Evolutionary conservation across 2,329 filamentous ascomycete genomes (phyloP).

Genomic region (Aplosporella prunicola): DNA sequence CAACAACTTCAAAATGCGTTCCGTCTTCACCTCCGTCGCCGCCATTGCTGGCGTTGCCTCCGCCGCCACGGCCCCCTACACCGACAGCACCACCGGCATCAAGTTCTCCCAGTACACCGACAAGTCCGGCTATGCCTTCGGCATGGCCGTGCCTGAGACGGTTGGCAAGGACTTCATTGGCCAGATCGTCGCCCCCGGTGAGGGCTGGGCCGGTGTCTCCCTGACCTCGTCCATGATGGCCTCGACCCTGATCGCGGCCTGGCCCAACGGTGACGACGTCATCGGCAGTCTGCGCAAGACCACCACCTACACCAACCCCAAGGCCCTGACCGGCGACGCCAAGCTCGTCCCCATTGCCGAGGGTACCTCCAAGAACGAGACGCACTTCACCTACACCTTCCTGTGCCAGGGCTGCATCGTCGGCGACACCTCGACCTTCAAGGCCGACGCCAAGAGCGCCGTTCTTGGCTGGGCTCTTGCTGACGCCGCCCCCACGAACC

Average conservation of each 20-base stretch:
- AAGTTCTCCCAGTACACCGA: conserved; percentile 22
- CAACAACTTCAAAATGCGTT: conserved; percentile 6
- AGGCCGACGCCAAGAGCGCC: conserved; percentile 16
- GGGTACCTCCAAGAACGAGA: conserved; percentile 45
- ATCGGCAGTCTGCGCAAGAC: conserved; percentile 39
- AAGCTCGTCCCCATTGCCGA: conserved; percentile 38
- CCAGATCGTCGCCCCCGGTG: conserved; percentile 38
- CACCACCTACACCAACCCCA: conserved; percentile 41
- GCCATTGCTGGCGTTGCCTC: conserved; percentile 3
- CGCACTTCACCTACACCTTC: conserved; percentile 47
- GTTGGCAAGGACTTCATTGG: conserved; percentile 45
- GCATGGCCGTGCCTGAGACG: conserved; percentile 42
- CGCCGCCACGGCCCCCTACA: conserved; percentile 11
- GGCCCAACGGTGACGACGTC: conserved; percentile 41
- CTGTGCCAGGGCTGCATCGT: conserved; percentile 37
- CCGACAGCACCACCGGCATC: conserved; percentile 25
- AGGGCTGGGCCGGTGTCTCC: conserved; percentile 44
- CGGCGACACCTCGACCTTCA: conserved; percentile 20
- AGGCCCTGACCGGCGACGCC: conserved; percentile 34
- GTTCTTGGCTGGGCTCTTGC: conserved; percentile 26
- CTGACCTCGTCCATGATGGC: conserved; percentile 41
- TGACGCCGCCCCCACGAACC: conserved; percentile 18
- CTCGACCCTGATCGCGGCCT: conserved; percentile 44
- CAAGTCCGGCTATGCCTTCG: conserved; percentile 37
- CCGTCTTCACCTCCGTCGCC: conserved; percentile 2